Conservation (phyloP, 1,139 yeast genomes). For the Yamadazyma atlantica region DNA sequence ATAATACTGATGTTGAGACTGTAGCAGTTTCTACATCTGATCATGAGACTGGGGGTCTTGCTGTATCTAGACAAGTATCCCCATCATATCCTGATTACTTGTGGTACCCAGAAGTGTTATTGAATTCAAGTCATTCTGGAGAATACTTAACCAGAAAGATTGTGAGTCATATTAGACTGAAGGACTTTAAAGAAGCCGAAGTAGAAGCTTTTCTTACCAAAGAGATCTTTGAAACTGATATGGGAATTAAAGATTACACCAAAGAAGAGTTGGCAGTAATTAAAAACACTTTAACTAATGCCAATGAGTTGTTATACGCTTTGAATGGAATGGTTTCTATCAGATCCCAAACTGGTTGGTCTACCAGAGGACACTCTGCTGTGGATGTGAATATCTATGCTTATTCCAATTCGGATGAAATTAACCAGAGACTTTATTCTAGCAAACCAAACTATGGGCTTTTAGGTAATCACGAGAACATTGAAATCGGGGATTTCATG, state of each 20-base stretch:
- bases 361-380: conserved; percentile 87
- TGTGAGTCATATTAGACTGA: conserved; percentile 18
- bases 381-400: conserved; percentile 87
- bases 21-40: conserved; percentile 77
- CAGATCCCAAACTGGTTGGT: conserved; percentile 82
- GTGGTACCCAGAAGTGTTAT: conserved; percentile 76
- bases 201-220: conserved; percentile 30
- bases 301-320: conserved; percentile 24
- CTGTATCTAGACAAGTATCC: conserved; percentile 69
- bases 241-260: conserved; percentile 60
- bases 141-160: conserved; percentile 53
- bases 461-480: conserved; percentile 81
- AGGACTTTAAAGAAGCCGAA: conserved; percentile 23
- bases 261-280: conserved; percentile 45
- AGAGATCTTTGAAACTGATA: conserved; percentile 53
- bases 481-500: conserved; percentile 75
- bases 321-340: conserved; percentile 61
- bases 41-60: conserved; percentile 89
- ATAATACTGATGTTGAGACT: conserved; percentile 65
- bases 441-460: conserved; percentile 40
- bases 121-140: conserved; percentile 68
- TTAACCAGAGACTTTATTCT: conserved; percentile 34
- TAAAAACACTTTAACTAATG: conserved; percentile 31
- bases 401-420: conserved; percentile 52
- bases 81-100: conserved; percentile 33